Evolutionary conservation across 345 rosid species (phyloP), one percentile per base, ranked within the genome.

Genomic region (Turritis glabra): DNA sequence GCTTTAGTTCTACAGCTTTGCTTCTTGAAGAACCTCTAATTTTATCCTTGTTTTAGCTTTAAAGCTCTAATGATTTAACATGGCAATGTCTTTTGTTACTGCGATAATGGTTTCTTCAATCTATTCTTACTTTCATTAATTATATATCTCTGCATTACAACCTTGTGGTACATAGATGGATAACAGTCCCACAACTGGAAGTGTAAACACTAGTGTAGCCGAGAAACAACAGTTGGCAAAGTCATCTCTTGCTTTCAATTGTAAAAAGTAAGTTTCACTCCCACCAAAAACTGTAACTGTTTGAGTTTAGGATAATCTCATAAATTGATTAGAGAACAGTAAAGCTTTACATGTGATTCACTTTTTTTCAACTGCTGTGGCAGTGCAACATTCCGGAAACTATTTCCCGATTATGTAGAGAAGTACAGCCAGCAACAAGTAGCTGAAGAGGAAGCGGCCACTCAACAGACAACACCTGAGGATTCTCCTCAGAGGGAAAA

Each of bases 391-490:
- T 93, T 93, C 77, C 83, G 86, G 81, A 90, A 90, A 79, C 78
- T 90, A 71, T 93, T 93, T 68, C 97, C 96, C 0, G 98, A 93
- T 77, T 87, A 85, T n/a, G 87, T 90, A 2, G 97, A 93, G 77
- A 87, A 79, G 76, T 78, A 84, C 64, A 83, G 82, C 51, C 79
- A 89, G 77, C 86, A 82, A 73, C 89, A 83, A 77, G 68, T 75
- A 19, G 58, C 84, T 29, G 73, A 67, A 38, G 87, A 85, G 84
- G 84, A 83, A 71, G 64, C 62, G 46, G 79, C 62, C 19, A 62
- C 78, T 0, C 86, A 81, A 74, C 86, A 78, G 75, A 71, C 43
- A 11, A 55, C 71, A 47, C 18, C 80, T 0, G 80, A 82, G 74
- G 57, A 47, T 30, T 74, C 54, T 3, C 53, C 79, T 13, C 72